Conservation (phyloP, 176 grass and related monocot species). For the Pharus latifolius region DNA sequence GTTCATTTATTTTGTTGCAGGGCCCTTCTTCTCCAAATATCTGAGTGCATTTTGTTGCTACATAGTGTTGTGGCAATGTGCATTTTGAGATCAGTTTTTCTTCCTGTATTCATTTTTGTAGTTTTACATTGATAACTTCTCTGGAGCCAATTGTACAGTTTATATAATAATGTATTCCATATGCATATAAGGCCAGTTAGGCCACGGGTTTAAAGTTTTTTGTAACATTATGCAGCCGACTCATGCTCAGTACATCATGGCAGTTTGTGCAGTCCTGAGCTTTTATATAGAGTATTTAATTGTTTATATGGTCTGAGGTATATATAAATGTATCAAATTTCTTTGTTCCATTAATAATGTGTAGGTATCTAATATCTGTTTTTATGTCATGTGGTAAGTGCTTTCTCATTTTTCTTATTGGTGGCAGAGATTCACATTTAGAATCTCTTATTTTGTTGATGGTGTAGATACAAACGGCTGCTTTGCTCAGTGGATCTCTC, state of each 20-base stretch:
- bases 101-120: slow-evolving; percentile 7
- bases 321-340: slow-evolving; percentile 33
- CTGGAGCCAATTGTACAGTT: not conserved
- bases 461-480: slow-evolving; percentile 82
- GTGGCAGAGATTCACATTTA: slow-evolving; percentile 17
- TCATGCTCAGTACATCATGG: slow-evolving; percentile 15
- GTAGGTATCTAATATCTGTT: too few species aligned
- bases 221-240: slow-evolving; percentile 11
- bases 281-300: slow-evolving; percentile 35
- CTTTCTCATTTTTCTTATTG: not conserved
- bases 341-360: not conserved
- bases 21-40: not conserved
- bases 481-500: slow-evolving; percentile 82
- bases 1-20: slow-evolving; percentile 9
- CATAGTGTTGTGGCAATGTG: slow-evolving; percentile 9
- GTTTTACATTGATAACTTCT: not conserved
- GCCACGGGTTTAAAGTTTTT: slow-evolving; percentile 10
- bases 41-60: slow-evolving; percentile 13
- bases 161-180: not conserved
- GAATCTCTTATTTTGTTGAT: not conserved
- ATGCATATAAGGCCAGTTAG: not conserved
- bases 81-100: not conserved
- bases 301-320: slow-evolving; percentile 45
- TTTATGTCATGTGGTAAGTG: not conserved
- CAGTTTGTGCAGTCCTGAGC: slow-evolving; percentile 36